Percentiles rank a stretch among this genome's conserved stretches.
Conservation (phyloP, 805 yeast species). For the Schizosaccharomyces octosporus region DNA sequence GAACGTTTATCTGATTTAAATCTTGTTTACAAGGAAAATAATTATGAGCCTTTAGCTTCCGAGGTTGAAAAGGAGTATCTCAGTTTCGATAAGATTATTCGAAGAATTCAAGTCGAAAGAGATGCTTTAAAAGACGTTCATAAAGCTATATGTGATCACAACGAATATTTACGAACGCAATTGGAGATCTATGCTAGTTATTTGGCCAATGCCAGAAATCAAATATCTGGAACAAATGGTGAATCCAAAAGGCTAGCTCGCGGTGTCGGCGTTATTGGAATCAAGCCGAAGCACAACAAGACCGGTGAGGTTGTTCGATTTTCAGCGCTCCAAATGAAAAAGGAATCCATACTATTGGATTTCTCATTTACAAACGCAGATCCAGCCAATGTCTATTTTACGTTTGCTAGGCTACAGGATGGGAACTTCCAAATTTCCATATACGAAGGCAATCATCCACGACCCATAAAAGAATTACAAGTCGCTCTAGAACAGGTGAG, state of each 20-base stretch:
- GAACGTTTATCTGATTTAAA: slow-evolving; percentile 10
- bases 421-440: slow-evolving; percentile 14
- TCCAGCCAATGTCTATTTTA: slow-evolving; percentile 9
- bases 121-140: slow-evolving; percentile 13
- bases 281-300: slow-evolving; percentile 4
- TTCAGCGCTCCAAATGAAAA: slow-evolving; percentile 10
- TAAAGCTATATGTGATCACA: slow-evolving; percentile 14
- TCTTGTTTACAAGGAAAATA: not conserved
- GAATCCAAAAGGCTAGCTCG: slow-evolving; percentile 10
- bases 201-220: slow-evolving; percentile 14
- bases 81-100: slow-evolving; percentile 14
- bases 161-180: slow-evolving; percentile 15
- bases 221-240: slow-evolving; percentile 8
- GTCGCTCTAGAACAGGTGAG: slow-evolving; percentile 15
- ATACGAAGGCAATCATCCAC: slow-evolving; percentile 10
- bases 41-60: slow-evolving; percentile 9
- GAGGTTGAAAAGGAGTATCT: slow-evolving; percentile 16
- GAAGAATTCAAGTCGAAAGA: slow-evolving; percentile 13
- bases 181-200: slow-evolving; percentile 16
- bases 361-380: slow-evolving; percentile 11
- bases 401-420: slow-evolving; percentile 12
- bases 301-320: slow-evolving; percentile 9
- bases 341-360: slow-evolving; percentile 11
- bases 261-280: slow-evolving; percentile 7
- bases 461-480: slow-evolving; percentile 12